These are phyloP conservation scores for Eutrema heterophyllum DNA, from an alignment of 345 rosid species.

Conservation along the genomic window DNA sequence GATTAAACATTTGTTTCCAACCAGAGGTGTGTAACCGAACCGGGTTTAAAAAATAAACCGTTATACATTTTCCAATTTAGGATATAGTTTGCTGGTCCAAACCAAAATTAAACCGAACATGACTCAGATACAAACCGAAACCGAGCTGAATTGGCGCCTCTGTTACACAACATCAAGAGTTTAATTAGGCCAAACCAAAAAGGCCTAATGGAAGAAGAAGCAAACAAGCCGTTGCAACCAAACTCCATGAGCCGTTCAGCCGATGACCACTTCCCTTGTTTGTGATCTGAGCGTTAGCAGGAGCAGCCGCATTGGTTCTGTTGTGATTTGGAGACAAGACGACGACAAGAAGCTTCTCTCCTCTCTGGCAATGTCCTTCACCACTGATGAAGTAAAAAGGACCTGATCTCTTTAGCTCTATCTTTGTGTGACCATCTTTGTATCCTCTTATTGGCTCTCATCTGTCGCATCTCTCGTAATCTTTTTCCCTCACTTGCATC, in stretches of 20 bases:
- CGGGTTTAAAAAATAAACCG: neutral
- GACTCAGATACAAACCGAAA: neutral
- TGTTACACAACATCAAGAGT: no score
- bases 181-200: neutral
- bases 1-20: neutral
- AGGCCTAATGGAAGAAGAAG: neutral
- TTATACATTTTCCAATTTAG: neutral
- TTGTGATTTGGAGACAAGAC: constrained; percentile 41
- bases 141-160: neutral
- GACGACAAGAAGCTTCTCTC: constrained; percentile 51
- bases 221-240: neutral
- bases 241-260: neutral
- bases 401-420: constrained; percentile 50
- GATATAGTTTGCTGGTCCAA: neutral
- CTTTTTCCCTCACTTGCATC: constrained; percentile 42
- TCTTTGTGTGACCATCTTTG: constrained; percentile 55
- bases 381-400: constrained; percentile 70
- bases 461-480: constrained; percentile 55
- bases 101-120: neutral
- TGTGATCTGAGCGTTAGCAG: neutral
- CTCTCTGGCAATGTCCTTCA: constrained; percentile 49
- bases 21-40: neutral
- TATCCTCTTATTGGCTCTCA: constrained; percentile 50
- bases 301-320: constrained; percentile 5
- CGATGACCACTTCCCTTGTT: constrained; percentile 11